Conservation (phyloP, 2,329 filamentous ascomycete species). For the Dactylonectria macrodidyma region DNA sequence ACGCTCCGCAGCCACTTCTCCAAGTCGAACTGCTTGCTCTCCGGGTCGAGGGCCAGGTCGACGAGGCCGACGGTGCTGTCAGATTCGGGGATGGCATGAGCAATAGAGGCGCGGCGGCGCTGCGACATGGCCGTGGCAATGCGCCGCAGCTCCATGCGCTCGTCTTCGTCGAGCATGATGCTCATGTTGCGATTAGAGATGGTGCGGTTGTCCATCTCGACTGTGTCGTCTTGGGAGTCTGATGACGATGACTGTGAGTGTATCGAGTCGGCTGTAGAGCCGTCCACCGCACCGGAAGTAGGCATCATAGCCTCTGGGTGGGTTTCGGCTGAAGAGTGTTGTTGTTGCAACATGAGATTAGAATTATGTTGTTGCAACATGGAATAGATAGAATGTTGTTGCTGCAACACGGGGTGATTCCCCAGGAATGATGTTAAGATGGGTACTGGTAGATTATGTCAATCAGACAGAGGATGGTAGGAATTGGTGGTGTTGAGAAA, state of each 20-base stretch:
- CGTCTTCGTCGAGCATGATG: not conserved
- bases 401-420: not conserved
- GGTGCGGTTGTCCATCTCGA: not conserved
- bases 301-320: not conserved
- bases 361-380: not conserved
- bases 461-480: not conserved
- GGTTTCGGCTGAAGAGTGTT: not conserved
- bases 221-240: not conserved
- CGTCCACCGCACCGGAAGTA: not conserved
- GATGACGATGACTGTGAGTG: not conserved
- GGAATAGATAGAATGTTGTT: not conserved
- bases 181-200: not conserved
- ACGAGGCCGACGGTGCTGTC: slow-evolving; percentile 13
- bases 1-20: slow-evolving; percentile 57
- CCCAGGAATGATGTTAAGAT: not conserved
- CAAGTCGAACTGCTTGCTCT: slow-evolving; percentile 55
- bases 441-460: not conserved
- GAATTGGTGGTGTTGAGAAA: not conserved
- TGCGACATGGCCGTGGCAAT: slow-evolving; percentile 56
- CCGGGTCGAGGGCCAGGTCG: slow-evolving; percentile 55
- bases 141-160: slow-evolving; percentile 50
- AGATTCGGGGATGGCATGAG: slow-evolving; percentile 33
- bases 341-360: not conserved
- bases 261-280: not conserved
- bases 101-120: slow-evolving; percentile 5